Base-by-base conservation (phyloP, 129 eudicot genomes). In the Pseudognaphalium luteoalbum region DNA sequence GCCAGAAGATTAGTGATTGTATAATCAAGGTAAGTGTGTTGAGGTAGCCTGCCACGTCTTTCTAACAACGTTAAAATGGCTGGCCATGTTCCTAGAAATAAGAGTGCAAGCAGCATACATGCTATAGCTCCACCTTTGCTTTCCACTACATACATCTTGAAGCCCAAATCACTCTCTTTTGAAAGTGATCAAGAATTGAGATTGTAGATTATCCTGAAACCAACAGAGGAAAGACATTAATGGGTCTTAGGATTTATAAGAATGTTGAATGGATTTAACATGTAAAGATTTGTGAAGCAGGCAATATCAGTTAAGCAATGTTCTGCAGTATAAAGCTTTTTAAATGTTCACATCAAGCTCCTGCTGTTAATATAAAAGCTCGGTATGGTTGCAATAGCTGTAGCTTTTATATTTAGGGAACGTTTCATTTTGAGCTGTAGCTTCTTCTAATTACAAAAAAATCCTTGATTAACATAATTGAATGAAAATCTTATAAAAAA, bases 11-110 rank as follows among this genome's bases (percentile, higher is more conserved):
- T 92, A 28, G 96, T 88, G 65, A 92, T 72, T 3, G 98, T 79
- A 75, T 90, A 92, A 83, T 92, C 98, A 58, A 92, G 98, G 47
- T 90, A 92, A 57, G 92, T 92, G 71, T 92, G 98, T 54, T 92
- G 98, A 79, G 98, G 98, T 79, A 92, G 88, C 2, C 98, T 94
- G 34, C 98, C 98, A 0, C 98, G 92, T 59, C 96, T 80, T 75
- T 92, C 98, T 41, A 92, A 80, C 63, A 85, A 83, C 12, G 94
- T 87, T 72, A 92, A 37, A 37, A 92, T 47, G 61, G 98, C 96
- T 37, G 98, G 98, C 98, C 98, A 90, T 64, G 98, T 90, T 16
- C 98, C 98, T 83, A 92, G 75, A 80, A 88, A 90, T 32, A 83
- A 30, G 34, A 92, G 81, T 16, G 98, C 68, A 10, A 92, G 78